phyloP scores from a whole-genome alignment of 345 rosid species.

The Salix udensis region DNA sequence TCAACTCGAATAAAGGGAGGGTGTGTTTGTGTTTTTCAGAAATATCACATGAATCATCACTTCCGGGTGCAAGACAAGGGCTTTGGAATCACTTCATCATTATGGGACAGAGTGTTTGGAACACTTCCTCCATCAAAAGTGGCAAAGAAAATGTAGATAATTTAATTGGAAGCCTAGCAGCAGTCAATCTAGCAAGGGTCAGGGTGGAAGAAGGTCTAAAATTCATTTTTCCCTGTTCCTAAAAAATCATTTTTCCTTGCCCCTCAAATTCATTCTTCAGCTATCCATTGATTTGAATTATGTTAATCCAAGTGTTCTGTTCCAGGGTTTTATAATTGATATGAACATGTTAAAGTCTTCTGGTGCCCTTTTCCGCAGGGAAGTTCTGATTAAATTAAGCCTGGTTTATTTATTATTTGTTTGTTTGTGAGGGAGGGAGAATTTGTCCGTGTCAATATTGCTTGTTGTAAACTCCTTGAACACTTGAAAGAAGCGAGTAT shows the following conservation, averaged over 20 bases:
- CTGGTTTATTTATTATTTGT: background rate
- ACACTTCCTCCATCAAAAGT: slow-evolving; percentile 56
- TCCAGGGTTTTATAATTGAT: slow-evolving; percentile 5
- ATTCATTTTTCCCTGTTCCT: background rate
- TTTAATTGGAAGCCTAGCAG: background rate
- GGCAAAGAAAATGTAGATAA: slow-evolving; percentile 10
- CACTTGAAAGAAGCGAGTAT: background rate
- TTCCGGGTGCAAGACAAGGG: slow-evolving; percentile 80
- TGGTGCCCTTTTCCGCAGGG: background rate
- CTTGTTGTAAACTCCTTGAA: background rate
- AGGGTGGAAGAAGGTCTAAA: background rate
- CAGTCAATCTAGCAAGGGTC: background rate
- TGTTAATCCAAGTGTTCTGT: slow-evolving; percentile 5
- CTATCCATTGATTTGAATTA: slow-evolving; percentile 1
- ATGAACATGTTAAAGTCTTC: slow-evolving; percentile 8
- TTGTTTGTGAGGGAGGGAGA: background rate
- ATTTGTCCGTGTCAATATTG: background rate
- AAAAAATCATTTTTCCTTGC: background rate
- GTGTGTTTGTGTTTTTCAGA: slow-evolving; percentile 41
- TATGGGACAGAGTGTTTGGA: slow-evolving; percentile 86
- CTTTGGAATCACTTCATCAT: slow-evolving; percentile 81
- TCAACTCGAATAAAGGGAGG: too few species aligned
- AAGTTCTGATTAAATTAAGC: slow-evolving; percentile 11
- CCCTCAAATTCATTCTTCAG: background rate
- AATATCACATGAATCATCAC: slow-evolving; percentile 94